Evolutionary conservation across 306 rosid species (phyloP).

Genomic region (cucumber (Cucumis sativus)): Cucumber_9930_V3 NC_026661.2:1700001-1700500

Average conservation of each 20-base stretch:
- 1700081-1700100: constrained; percentile 71
- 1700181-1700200: not conserved
- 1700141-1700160: not conserved
- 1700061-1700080: constrained; percentile 89
- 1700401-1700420: not conserved
- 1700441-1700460: not conserved
- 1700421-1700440: not conserved
- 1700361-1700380: not conserved
- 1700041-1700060: constrained; percentile 87
- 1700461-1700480: not conserved
- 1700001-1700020: constrained; percentile 78
- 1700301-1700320: not conserved
- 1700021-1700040: constrained; percentile 95
- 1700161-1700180: not conserved
- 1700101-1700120: constrained; percentile 70
- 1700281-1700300: not conserved
- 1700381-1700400: not conserved
- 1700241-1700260: not conserved
- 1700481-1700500: not conserved
- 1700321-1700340: not conserved
- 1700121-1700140: not conserved
- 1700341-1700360: not conserved
- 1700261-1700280: not conserved
- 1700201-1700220: not conserved
- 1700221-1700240: not conserved